Conservation (phyloP, 371 early-diverging fungal genomes). For the Syncephalastrum sp. region DNA sequence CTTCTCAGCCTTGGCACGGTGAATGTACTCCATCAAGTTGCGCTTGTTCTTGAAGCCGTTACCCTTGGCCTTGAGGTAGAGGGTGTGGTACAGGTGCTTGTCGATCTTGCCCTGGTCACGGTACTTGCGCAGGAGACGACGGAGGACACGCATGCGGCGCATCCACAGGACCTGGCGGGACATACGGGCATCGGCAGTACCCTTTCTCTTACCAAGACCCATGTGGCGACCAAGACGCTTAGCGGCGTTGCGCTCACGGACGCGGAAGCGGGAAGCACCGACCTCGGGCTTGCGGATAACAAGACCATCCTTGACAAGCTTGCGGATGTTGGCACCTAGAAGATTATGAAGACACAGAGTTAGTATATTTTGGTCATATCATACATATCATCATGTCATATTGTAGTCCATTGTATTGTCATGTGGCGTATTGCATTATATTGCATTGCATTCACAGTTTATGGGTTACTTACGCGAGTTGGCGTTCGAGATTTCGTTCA, state of each 20-base stretch:
- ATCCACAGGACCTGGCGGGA: slow-evolving; percentile 98
- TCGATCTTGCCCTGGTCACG: slow-evolving; percentile 98
- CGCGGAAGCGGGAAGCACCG: slow-evolving; percentile 95
- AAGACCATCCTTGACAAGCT: slow-evolving; percentile 97
- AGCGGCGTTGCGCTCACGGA: slow-evolving; percentile 90
- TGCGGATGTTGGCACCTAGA: slow-evolving; percentile 93
- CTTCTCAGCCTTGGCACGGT: slow-evolving; percentile 99
- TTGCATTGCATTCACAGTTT: too few relatives aligned
- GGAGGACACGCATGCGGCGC: slow-evolving; percentile 98
- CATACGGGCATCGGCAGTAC: slow-evolving; percentile 99
- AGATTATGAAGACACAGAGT: not conserved
- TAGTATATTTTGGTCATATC: not conserved
- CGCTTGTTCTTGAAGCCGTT: slow-evolving; percentile 99
- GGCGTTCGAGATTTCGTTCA: slow-evolving; percentile 94
- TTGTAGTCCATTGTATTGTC: too few relatives aligned
- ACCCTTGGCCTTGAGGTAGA: slow-evolving; percentile 99
- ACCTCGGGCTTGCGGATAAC: slow-evolving; percentile 97
- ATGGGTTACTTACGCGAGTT: slow-evolving; percentile 84
- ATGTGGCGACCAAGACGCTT: slow-evolving; percentile 99
- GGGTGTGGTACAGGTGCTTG: slow-evolving; percentile 96
- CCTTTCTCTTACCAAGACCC: slow-evolving; percentile 98
- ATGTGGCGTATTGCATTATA: too few relatives aligned
- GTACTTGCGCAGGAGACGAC: slow-evolving; percentile 98
- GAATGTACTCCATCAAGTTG: slow-evolving; percentile 99
- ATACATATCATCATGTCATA: not conserved